Percentiles rank a stretch among this genome's conserved stretches.
These are phyloP conservation scores for Blastobotrys buckinghamii DNA, from an alignment of 1,139 yeast genomes.

Conservation along the genomic window DNA sequence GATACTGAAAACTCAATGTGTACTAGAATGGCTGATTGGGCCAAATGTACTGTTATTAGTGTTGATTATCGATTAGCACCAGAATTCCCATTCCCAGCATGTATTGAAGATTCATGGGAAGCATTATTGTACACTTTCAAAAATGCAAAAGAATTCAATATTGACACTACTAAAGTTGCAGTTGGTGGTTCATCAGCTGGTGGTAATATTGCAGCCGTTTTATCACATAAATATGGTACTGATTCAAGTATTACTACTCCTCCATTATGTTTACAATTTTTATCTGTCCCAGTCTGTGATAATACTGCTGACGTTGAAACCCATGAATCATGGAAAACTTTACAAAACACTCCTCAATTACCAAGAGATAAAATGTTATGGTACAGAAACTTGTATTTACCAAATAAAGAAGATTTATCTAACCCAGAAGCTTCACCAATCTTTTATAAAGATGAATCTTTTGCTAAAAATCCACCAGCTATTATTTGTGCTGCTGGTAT, in stretches of 20 bases:
- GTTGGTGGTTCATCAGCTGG: conserved; percentile 49
- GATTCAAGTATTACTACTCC: conserved; percentile 31
- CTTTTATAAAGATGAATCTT: conserved; percentile 39
- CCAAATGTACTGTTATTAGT: conserved; percentile 15
- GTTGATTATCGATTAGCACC: conserved; percentile 47
- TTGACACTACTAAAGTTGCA: conserved; percentile 36
- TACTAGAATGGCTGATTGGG: conserved; percentile 38
- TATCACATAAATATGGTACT: conserved; percentile 34
- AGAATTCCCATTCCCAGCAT: conserved; percentile 45
- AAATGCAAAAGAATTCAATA: conserved; percentile 27
- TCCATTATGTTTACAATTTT: conserved; percentile 38
- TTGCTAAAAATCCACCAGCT: conserved; percentile 40
- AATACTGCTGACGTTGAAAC: conserved; percentile 41
- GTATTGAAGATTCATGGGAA: conserved; percentile 44
- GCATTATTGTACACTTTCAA: conserved; percentile 25
- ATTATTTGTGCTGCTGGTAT: conserved; percentile 42
- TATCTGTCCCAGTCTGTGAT: conserved; percentile 47
- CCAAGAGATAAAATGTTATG: conserved; percentile 47
- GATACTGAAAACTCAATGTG: conserved; percentile 44
- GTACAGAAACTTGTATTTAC: conserved; percentile 43
- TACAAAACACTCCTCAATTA: conserved; percentile 41
- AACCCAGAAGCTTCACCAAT: conserved; percentile 45
- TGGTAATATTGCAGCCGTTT: conserved; percentile 42
- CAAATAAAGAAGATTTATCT: conserved; percentile 33
- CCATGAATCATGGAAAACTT: conserved; percentile 39